phyloP scores from a whole-genome alignment of 2,329 filamentous ascomycete genomes.

The Fusarium sp. region DNA sequence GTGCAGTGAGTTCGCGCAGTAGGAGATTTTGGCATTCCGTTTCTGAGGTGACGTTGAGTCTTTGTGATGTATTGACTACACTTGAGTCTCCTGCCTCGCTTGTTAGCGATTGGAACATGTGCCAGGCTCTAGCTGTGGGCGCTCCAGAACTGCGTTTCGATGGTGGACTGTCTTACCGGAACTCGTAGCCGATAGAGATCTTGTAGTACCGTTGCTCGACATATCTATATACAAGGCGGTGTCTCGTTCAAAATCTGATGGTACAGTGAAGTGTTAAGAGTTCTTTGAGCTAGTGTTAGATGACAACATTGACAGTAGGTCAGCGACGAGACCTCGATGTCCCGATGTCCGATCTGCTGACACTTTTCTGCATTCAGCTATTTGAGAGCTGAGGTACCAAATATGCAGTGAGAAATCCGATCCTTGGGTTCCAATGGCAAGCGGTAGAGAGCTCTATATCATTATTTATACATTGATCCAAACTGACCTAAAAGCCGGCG shows the following conservation, averaged over 20 bases:
- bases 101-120: not conserved
- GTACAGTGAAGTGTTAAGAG: not conserved
- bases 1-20: constrained; percentile 42
- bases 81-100: not conserved
- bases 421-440: too few relatives aligned
- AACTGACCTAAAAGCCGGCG: not conserved
- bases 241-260: too few relatives aligned
- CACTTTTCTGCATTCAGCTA: not conserved
- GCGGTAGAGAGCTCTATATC: not conserved
- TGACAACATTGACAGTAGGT: not conserved
- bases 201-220: not conserved
- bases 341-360: constrained; percentile 33
- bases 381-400: too few relatives aligned
- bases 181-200: not conserved
- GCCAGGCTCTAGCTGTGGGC: too few relatives aligned
- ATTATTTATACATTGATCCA: constrained; percentile 8
- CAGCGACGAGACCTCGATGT: constrained; percentile 17
- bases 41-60: constrained; percentile 44
- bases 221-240: not conserved
- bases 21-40: constrained; percentile 47
- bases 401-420: not conserved
- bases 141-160: too few relatives aligned
- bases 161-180: not conserved
- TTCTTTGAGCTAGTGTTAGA: not conserved
- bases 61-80: not conserved